Evolutionary conservation across 2,329 filamentous ascomycete species (phyloP).

Genomic region (Keithomyces neogunnii): DNA sequence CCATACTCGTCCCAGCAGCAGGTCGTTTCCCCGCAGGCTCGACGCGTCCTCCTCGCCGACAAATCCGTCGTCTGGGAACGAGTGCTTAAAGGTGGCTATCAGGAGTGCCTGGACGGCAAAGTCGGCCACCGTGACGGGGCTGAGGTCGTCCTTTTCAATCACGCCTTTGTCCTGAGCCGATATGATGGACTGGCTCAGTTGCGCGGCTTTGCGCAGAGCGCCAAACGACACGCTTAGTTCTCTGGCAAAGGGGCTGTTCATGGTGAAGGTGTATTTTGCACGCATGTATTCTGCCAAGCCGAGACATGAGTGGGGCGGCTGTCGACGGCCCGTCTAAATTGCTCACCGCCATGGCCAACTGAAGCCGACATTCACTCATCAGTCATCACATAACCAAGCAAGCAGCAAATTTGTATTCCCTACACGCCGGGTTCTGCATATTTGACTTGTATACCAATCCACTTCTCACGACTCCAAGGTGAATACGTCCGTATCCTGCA

Average conservation of each 20-base stretch:
- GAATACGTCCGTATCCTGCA: too few relatives aligned
- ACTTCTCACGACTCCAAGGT: too few relatives aligned
- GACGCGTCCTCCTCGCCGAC: conserved; percentile 49
- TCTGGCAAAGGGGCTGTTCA: conserved; percentile 33
- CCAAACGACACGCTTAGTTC: conserved; percentile 36
- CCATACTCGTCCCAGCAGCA: conserved; percentile 39
- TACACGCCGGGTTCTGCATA: too few relatives aligned
- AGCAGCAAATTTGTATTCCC: too few relatives aligned
- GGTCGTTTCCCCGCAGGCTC: conserved; percentile 33
- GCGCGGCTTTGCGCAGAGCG: conserved; percentile 36
- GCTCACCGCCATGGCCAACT: too few relatives aligned
- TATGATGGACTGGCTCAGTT: conserved; percentile 41
- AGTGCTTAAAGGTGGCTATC: conserved; percentile 37
- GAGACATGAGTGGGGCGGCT: neutral
- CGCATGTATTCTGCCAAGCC: neutral
- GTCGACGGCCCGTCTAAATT: too few relatives aligned
- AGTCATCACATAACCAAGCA: too few relatives aligned
- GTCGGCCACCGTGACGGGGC: conserved; percentile 50
- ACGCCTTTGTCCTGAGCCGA: conserved; percentile 38
- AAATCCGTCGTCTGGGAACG: conserved; percentile 42
- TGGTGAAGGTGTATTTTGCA: conserved; percentile 11
- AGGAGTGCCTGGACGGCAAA: conserved; percentile 51
- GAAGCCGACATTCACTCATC: too few relatives aligned
- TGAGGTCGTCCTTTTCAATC: conserved; percentile 45
- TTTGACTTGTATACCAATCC: too few relatives aligned